These are phyloP conservation scores for Hymenoscyphus fructigenus DNA, from an alignment of 2,329 filamentous ascomycete species.

Conservation along the genomic window DNA sequence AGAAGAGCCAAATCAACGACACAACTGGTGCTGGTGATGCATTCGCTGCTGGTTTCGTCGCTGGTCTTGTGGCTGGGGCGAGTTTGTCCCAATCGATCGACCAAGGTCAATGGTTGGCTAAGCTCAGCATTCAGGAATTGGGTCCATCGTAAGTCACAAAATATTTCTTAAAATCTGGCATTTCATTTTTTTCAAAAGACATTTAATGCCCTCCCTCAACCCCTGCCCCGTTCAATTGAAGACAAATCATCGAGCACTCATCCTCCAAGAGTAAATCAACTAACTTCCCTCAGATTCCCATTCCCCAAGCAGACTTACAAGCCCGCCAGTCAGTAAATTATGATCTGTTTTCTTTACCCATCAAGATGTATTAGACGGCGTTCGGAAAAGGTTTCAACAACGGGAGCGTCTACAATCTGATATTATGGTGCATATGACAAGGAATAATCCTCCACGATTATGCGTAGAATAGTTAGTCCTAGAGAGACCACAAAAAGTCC, in stretches of 20 bases:
- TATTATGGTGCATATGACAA: slow-evolving; percentile 31
- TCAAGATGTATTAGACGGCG: slow-evolving; percentile 43
- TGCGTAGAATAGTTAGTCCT: slow-evolving; percentile 31
- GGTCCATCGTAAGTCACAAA: slow-evolving; percentile 80
- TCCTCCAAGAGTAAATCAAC: neutral
- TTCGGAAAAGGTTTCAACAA: slow-evolving; percentile 57
- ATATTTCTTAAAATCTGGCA: slow-evolving; percentile 14
- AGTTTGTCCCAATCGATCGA: slow-evolving; percentile 75
- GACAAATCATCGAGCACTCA: neutral
- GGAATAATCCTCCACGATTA: slow-evolving; percentile 40
- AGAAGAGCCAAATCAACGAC: slow-evolving; percentile 79
- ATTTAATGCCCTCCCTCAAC: neutral
- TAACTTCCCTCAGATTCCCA: slow-evolving; percentile 47
- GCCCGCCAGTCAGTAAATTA: slow-evolving; percentile 39
- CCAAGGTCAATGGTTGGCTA: slow-evolving; percentile 95
- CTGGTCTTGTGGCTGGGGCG: slow-evolving; percentile 84
- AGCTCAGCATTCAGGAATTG: slow-evolving; percentile 89
- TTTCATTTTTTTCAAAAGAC: neutral
- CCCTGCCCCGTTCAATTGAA: neutral
- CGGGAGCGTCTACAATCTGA: slow-evolving; percentile 39
- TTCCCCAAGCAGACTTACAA: slow-evolving; percentile 78
- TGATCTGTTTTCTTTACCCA: slow-evolving; percentile 34
- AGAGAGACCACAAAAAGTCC: slow-evolving; percentile 28
- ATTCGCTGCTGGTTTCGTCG: slow-evolving; percentile 91
- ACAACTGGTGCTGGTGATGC: slow-evolving; percentile 97